Base-by-base conservation (phyloP, 1,139 yeast species). In the Nakaseomyces nivariensis region DNA sequence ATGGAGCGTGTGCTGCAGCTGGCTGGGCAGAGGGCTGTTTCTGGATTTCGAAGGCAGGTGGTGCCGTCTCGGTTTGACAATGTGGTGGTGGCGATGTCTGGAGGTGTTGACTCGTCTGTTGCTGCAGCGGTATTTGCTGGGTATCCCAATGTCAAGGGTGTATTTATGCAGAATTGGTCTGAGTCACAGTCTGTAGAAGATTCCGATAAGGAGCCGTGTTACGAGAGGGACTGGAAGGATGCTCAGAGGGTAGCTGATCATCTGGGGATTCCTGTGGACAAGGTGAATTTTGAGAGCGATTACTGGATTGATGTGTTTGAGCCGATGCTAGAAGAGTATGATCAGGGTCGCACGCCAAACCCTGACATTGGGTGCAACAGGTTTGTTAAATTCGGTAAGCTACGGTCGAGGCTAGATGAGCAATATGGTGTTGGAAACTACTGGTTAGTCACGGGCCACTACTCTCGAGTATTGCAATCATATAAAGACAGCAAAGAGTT, bases 401-500 rank as follows among this genome's bases (percentile, higher is more conserved):
- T 92, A 67, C 66, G 80, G 6, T 77, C 80, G 17, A 75, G 80
- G 60, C 66, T 89, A 41, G 67, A 71, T 43, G 49, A 60, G 0
- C 66, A 65, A 50, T 73, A 70, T 54, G 71, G 69, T 8, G 43
- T 49, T 1, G 58, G 58, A 10, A 67, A 72, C 45, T 86, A 92
- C 83, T 87, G 96, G 95, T 67, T 92, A 13, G 97, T 88, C 1
- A 89, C 97, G 0, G 99, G 98, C 4, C 98, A 92, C 65, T 92
- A 92, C 66, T 82, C 95, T 0, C 70, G 92, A 50, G 68, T 86
- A 4, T 68, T 81, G 68, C 67, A 52, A 51, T n/a, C 43, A 17
- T 17, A 17, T 4, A 17, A 57, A 0, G 29, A 49, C 5, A 46
- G 52, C 0, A 58, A 69, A 0, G 69, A 67, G 0, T 58, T 58